These are phyloP conservation scores for Cyberlindnera suaveolens DNA, from an alignment of 805 yeast species.

Conservation along the genomic window DNA sequence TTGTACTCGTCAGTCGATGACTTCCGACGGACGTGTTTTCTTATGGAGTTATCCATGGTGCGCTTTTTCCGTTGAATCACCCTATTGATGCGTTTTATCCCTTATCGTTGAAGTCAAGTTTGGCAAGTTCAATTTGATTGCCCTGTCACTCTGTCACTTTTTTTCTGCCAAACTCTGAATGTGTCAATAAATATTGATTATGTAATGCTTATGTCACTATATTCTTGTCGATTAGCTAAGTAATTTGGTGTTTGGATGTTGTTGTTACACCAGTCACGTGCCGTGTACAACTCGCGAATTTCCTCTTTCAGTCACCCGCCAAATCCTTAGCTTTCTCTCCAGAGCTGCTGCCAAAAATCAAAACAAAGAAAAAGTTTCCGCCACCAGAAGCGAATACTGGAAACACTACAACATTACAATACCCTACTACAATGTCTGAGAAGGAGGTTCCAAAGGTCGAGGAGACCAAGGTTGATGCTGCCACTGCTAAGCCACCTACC, in stretches of 20 bases:
- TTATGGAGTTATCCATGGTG: not conserved
- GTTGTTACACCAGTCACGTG: no score
- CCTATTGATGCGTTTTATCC: no score
- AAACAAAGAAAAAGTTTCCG: not conserved
- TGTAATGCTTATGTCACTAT: no score
- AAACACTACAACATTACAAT: not conserved
- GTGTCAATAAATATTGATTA: no score
- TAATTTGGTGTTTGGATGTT: no score
- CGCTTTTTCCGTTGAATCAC: not conserved
- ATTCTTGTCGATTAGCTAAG: no score
- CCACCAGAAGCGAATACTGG: not conserved
- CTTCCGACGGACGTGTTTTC: conserved; percentile 12
- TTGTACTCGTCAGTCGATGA: conserved; percentile 28
- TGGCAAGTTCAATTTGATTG: no score
- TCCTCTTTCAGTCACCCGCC: no score
- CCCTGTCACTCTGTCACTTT: no score
- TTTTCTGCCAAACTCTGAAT: no score
- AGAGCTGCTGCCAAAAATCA: not conserved
- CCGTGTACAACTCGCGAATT: no score
- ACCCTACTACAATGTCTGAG: conserved; percentile 18
- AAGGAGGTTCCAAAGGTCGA: conserved; percentile 19
- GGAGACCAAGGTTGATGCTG: conserved; percentile 11
- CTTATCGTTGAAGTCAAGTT: no score
- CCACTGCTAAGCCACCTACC: conserved; percentile 57
- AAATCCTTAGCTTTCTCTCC: not conserved